Evolutionary conservation across 352 stramenopile genomes (phyloP), one percentile per base, ranked within the genome.

Genomic region (Plasmopara halstedii): DNA sequence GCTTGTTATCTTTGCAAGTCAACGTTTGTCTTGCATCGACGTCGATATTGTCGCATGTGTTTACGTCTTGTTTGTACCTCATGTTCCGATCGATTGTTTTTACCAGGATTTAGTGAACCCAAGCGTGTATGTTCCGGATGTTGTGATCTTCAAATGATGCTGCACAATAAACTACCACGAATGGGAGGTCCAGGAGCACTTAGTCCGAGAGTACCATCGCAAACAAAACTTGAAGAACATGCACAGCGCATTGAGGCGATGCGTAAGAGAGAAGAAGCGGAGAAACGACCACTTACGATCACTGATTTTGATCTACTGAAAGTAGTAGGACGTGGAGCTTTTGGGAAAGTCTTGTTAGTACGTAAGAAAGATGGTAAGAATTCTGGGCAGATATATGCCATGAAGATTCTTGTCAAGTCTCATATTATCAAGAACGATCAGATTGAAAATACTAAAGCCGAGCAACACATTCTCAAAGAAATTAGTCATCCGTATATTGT

Each of bases 271-370:
- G 83, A 94, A 56, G 74, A 89, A 45, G 74, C 77, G 2, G 77
- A 86, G 53, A 74, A 73, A 26, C 53, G 58, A 9, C 83, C 83
- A 2, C 45, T 97, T 25, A 65, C 53, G 27, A 96, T 97, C 48
- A 78, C 92, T 3, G 94, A 98, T 64, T 98, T 98, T 58, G 85
- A 97, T 47, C 51, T 98, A 25, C 68, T 98, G 18, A 97, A 97
- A 55, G 90, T 98, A 8, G 85, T 98, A 9, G 94, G 94, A 13
- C 95, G 95, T 38, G 94, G 94, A 35, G 86, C 88, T 2, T 98
- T 98, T 42, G 94, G 94, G 25, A 98, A 98, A 62, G 90, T 97
- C 27, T 67, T 98, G 53, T 58, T 97, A 5, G 94, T 98, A 13
- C 74, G 88, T 25, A 96, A 96, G 65, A 97, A 97, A 45, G 74